Evolutionary conservation across 2,329 filamentous ascomycete species (phyloP).

Genomic region (Celoporthe dispersa): DNA sequence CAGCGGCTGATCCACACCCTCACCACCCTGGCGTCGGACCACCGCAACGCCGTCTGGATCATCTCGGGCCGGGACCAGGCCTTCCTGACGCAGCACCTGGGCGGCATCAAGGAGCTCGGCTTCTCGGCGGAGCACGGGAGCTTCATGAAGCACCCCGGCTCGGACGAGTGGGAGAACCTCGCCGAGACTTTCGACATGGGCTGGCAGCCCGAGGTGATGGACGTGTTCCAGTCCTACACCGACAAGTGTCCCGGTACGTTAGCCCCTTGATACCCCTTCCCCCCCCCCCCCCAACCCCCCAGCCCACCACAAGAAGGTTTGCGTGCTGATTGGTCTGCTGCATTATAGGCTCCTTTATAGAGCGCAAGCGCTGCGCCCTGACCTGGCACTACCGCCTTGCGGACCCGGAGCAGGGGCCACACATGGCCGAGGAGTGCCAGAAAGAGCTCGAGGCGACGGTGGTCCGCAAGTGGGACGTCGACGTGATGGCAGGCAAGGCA

Average conservation of each 20-base stretch:
- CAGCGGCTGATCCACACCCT: constrained; percentile 80
- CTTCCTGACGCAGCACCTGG: constrained; percentile 88
- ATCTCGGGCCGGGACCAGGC: constrained; percentile 93
- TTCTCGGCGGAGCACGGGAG: constrained; percentile 96
- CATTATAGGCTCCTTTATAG: constrained; percentile 78
- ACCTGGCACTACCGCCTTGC: constrained; percentile 97
- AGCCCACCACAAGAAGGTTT: too few species aligned
- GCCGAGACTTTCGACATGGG: constrained; percentile 87
- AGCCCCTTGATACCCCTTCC: constrained; percentile 23
- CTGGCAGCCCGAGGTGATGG: constrained; percentile 86
- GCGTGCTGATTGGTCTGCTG: background rate
- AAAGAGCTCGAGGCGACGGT: constrained; percentile 80
- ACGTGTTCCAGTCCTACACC: constrained; percentile 86
- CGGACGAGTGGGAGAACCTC: constrained; percentile 83
- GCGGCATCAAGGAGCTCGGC: constrained; percentile 87
- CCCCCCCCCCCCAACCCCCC: too few species aligned
- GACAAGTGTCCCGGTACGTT: constrained; percentile 77
- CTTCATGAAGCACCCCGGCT: constrained; percentile 83
- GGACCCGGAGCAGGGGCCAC: constrained; percentile 81
- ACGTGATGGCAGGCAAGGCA: constrained; percentile 96
- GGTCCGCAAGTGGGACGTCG: constrained; percentile 81
- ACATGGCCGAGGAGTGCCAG: constrained; percentile 80
- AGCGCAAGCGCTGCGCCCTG: constrained; percentile 89
- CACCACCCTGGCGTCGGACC: constrained; percentile 77
- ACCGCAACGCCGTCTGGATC: constrained; percentile 92